Base-by-base conservation (phyloP, 768 basidiomycete species). In the Termitomyces heimii region DNA sequence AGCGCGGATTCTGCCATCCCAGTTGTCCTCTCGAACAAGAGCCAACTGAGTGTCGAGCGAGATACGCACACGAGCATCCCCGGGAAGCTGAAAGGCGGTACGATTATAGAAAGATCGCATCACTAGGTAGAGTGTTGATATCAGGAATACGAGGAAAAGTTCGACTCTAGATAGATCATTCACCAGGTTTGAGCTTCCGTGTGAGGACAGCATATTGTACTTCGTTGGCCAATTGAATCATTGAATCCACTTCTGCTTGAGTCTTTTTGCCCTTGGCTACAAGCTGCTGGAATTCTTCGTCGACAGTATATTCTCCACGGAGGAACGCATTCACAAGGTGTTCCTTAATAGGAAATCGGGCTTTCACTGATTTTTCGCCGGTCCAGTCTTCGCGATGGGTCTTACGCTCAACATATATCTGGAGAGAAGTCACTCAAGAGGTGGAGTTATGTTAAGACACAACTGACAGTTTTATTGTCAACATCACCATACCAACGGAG, bases 321-420 rank as follows among this genome's bases (percentile, higher is more conserved):
- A 97, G 72, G 77, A 94, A 99, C 16, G 89, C 86, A 67, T 98
- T 96, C 63, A 98, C 87, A 46, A 90, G 83, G 60, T 93, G 85
- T 68, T 98, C 96, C 68, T 96, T 94, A 70, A 99, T 86, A 3
- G 92, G 85, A 75, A 98, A 98, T 12, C 95, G 89, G 14, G 94
- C 91, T 72, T 98, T 99, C 68, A 98, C 95, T 10, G 92, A 94
- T 72, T 98, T 98, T 71, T 99, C 96, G 34, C 97, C 97, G 0
- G 96, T 98, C 97, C 97, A 99, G 67, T 99, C 97, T 72, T 99
- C 97, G 54, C 94, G 84, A 68, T 99, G 90, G 0, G 90, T 93
- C 72, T 93, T 93, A 42, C 90, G 88, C 72, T 93, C 90, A 20
- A 93, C 86, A 62, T 90, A 93, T 39, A 93, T 90, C 87, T 91